Evolutionary conservation across 2,329 filamentous ascomycete species (phyloP).

Genomic region (Phyllosticta ampelicida): DNA sequence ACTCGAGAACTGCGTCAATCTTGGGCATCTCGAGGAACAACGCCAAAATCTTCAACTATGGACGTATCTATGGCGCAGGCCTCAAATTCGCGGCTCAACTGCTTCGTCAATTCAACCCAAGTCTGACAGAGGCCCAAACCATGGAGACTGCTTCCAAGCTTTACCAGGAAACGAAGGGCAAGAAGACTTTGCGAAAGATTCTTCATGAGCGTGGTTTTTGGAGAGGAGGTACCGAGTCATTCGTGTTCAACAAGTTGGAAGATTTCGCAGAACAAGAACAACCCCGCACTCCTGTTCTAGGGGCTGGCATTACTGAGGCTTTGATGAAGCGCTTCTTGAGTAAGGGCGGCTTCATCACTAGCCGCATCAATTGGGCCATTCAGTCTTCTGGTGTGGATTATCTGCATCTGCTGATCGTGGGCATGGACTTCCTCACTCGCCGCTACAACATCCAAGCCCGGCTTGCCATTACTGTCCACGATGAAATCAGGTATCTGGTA

Average conservation of each 20-base stretch:
- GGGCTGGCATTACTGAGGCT: slow-evolving; percentile 91
- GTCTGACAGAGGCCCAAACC: slow-evolving; percentile 68
- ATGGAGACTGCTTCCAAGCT: slow-evolving; percentile 64
- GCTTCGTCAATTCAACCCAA: slow-evolving; percentile 86
- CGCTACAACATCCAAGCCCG: slow-evolving; percentile 79
- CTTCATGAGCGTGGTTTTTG: slow-evolving; percentile 73
- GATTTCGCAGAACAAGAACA: slow-evolving; percentile 93
- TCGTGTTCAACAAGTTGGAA: slow-evolving; percentile 97
- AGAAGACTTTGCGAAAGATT: slow-evolving; percentile 64
- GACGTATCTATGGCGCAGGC: slow-evolving; percentile 95
- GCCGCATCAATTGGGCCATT: slow-evolving; percentile 97
- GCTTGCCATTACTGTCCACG: slow-evolving; percentile 87
- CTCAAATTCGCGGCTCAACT: slow-evolving; percentile 86
- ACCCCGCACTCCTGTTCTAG: slow-evolving; percentile 82
- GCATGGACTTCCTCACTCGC: slow-evolving; percentile 86
- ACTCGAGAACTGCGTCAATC: slow-evolving; percentile 86
- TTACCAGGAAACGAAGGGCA: slow-evolving; percentile 83
- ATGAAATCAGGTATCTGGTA: slow-evolving; percentile 92
- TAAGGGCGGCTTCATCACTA: slow-evolving; percentile 88
- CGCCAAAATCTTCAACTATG: slow-evolving; percentile 98
- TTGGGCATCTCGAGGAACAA: slow-evolving; percentile 89
- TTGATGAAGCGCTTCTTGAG: slow-evolving; percentile 79
- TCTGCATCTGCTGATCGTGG: slow-evolving; percentile 80
- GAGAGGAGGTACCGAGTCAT: slow-evolving; percentile 91
- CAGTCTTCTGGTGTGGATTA: slow-evolving; percentile 97